phyloP scores from a whole-genome alignment of 768 basidiomycete genomes.

The Boletus reticulatus region DNA sequence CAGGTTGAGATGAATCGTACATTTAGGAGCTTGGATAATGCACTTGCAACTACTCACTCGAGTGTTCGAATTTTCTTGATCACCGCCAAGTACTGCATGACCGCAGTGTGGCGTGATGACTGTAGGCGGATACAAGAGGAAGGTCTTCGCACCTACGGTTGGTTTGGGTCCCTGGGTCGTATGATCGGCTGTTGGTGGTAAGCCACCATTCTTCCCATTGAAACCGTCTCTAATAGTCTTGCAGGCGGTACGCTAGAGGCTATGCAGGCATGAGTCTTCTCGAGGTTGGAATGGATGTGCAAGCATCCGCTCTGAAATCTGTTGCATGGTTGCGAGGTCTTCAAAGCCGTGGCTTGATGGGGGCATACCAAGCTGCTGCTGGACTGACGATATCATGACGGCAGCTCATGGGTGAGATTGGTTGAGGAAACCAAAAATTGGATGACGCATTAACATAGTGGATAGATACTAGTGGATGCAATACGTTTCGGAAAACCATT shows the following conservation, averaged over 20 bases:
- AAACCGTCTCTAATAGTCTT: constrained; percentile 2
- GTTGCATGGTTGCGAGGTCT: constrained; percentile 68
- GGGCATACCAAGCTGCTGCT: constrained; percentile 70
- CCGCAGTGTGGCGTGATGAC: constrained; percentile 77
- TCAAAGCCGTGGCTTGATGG: constrained; percentile 53
- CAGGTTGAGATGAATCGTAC: background rate
- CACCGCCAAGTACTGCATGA: constrained; percentile 83
- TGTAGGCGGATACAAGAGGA: constrained; percentile 46
- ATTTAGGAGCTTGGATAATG: constrained; percentile 72
- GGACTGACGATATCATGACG: constrained; percentile 45
- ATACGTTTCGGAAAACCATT: background rate
- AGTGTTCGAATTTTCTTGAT: constrained; percentile 88
- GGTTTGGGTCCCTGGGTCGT: constrained; percentile 47
- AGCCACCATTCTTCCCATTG: constrained; percentile 24
- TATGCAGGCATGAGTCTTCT: constrained; percentile 50
- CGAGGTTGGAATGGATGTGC: constrained; percentile 63
- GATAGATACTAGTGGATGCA: background rate
- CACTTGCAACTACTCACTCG: constrained; percentile 85
- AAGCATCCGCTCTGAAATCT: constrained; percentile 53
- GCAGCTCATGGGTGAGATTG: background rate
- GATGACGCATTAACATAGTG: background rate
- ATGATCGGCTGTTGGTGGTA: constrained; percentile 74
- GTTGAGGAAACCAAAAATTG: background rate
- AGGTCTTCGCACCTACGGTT: constrained; percentile 47
- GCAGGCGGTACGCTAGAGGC: constrained; percentile 58